These are phyloP conservation scores for Candida dubliniensis DNA, from an alignment of 1,139 yeast species.

Conservation along the genomic window DNA sequence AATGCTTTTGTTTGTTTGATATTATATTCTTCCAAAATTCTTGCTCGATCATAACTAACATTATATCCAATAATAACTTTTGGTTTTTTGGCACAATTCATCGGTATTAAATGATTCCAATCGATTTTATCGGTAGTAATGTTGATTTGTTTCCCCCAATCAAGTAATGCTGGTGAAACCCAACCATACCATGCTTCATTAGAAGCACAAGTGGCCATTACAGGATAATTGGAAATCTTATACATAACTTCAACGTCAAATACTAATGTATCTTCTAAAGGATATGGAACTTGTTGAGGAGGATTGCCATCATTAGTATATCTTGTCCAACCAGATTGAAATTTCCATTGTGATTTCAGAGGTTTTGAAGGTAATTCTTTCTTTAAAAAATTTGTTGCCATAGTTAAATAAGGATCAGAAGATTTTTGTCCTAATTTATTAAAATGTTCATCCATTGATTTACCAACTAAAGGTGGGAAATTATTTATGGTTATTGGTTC, in stretches of 20 bases:
- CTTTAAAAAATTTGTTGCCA: constrained; percentile 43
- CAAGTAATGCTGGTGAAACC: constrained; percentile 82
- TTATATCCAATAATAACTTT: constrained; percentile 85
- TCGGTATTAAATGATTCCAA: constrained; percentile 71
- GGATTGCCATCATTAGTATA: constrained; percentile 61
- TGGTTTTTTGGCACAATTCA: constrained; percentile 49
- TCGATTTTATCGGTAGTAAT: constrained; percentile 21
- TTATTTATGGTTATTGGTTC: constrained; percentile 59
- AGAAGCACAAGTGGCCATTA: constrained; percentile 81
- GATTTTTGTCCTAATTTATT: constrained; percentile 62
- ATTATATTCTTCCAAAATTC: constrained; percentile 81
- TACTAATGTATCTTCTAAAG: constrained; percentile 64
- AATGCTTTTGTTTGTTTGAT: constrained; percentile 68
- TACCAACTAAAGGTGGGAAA: constrained; percentile 72
- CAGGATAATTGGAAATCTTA: constrained; percentile 70
- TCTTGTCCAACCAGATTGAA: constrained; percentile 79
- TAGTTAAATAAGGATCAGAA: constrained; percentile 58
- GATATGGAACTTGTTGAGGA: constrained; percentile 55
- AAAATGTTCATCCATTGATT: constrained; percentile 81
- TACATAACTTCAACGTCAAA: constrained; percentile 92
- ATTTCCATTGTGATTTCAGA: constrained; percentile 41
- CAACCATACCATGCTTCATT: constrained; percentile 88
- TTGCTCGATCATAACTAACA: constrained; percentile 86
- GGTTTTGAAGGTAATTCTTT: constrained; percentile 49
- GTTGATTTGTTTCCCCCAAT: constrained; percentile 30